These are phyloP conservation scores for Kwoniella pini DNA, from an alignment of 768 basidiomycete species.

Conservation along the genomic window DNA sequence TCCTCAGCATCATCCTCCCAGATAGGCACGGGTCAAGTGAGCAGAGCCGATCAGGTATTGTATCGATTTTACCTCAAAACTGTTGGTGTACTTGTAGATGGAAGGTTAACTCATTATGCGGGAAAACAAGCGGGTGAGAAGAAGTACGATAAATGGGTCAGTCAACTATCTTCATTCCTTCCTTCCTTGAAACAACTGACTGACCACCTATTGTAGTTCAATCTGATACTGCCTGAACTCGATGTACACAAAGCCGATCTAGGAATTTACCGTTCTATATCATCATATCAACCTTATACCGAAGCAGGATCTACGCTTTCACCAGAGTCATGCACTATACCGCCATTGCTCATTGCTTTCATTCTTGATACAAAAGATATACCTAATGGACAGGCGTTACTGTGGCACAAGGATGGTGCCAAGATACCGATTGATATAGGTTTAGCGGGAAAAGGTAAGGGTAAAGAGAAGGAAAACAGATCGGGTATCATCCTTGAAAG, in stretches of 20 bases:
- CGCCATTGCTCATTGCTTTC: conserved; percentile 52
- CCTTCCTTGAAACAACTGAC: background rate
- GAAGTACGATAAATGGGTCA: conserved; percentile 53
- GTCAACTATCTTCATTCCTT: background rate
- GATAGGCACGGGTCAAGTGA: conserved; percentile 10
- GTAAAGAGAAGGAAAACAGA: conserved; percentile 34
- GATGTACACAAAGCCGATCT: conserved; percentile 49
- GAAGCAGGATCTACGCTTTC: background rate
- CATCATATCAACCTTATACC: conserved; percentile 28
- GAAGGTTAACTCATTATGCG: conserved; percentile 45
- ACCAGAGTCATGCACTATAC: conserved; percentile 29
- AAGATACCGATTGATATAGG: conserved; percentile 32
- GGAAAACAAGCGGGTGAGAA: conserved; percentile 19
- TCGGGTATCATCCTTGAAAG: conserved; percentile 49
- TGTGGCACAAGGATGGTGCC: conserved; percentile 35
- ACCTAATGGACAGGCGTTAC: conserved; percentile 40
- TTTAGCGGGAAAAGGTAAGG: conserved; percentile 22
- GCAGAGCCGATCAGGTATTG: conserved; percentile 45
- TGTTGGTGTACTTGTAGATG: conserved; percentile 47
- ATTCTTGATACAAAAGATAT: conserved; percentile 51
- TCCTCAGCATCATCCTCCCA: conserved; percentile 29
- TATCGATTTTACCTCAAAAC: conserved; percentile 52
- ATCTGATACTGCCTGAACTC: conserved; percentile 44
- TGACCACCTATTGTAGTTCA: conserved; percentile 40
- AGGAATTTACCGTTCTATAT: conserved; percentile 41